Percentiles rank a stretch among this genome's conserved stretches.
These are phyloP conservation scores for Rhodotorula sp. DNA, from an alignment of 1,284 basidiomycete species.

Conservation along the genomic window DNA sequence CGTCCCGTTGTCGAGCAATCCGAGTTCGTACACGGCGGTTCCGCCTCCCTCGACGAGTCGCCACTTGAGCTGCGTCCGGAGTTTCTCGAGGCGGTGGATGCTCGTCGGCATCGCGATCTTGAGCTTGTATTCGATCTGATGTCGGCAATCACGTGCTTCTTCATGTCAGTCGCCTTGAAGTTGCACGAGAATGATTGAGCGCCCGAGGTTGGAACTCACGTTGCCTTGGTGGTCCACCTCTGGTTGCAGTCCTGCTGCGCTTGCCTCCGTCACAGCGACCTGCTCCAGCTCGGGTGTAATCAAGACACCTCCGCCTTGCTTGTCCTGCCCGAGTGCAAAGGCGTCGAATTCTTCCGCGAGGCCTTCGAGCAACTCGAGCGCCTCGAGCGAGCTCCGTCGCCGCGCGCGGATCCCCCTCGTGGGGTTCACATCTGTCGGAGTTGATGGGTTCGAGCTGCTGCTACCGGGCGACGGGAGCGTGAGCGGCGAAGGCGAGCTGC, in stretches of 20 bases:
- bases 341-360: conserved; percentile 18
- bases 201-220: not conserved
- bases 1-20: conserved; percentile 76
- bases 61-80: conserved; percentile 94
- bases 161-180: too few species aligned
- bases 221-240: conserved; percentile 33
- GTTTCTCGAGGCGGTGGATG: conserved; percentile 63
- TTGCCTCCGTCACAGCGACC: not conserved
- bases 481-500: conserved; percentile 24
- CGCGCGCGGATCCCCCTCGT: not conserved
- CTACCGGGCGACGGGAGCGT: conserved; percentile 5
- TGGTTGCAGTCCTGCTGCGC: conserved; percentile 11
- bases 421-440: not conserved
- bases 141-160: too few species aligned
- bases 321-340: not conserved
- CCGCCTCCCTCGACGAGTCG: conserved; percentile 85
- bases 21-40: conserved; percentile 88
- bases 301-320: not conserved
- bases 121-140: conserved; percentile 77
- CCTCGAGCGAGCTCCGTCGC: conserved; percentile 7
- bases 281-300: conserved; percentile 1
- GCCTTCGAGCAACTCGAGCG: conserved; percentile 8
- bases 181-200: not conserved
- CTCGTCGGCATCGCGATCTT: conserved; percentile 66
- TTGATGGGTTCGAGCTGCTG: not conserved